These are phyloP conservation scores for Phoma sp. DNA, from an alignment of 2,329 filamentous ascomycete species.

Conservation along the genomic window DNA sequence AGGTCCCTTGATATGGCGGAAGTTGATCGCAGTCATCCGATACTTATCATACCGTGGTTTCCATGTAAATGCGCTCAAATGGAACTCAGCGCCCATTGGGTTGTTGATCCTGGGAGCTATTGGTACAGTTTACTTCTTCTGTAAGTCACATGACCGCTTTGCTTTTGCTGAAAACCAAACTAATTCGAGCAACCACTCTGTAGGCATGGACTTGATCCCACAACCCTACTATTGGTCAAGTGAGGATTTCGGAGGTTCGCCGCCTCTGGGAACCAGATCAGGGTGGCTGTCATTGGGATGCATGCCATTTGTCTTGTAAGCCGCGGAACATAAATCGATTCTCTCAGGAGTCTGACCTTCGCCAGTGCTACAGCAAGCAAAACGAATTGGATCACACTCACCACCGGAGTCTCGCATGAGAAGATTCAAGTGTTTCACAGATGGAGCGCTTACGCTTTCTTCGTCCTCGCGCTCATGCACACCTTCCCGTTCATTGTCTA, in stretches of 20 bases:
- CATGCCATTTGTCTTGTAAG: conserved; percentile 39
- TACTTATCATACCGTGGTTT: conserved; percentile 41
- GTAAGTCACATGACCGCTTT: not conserved
- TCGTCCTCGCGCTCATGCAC: conserved; percentile 63
- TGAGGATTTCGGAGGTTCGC: conserved; percentile 30
- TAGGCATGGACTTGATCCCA: conserved; percentile 31
- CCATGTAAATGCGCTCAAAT: conserved; percentile 26
- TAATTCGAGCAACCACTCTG: not conserved
- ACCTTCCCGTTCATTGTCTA: conserved; percentile 67
- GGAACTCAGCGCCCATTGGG: conserved; percentile 40
- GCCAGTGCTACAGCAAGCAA: conserved; percentile 59
- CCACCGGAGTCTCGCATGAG: conserved; percentile 66
- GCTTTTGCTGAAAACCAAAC: not conserved
- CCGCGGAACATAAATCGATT: not conserved
- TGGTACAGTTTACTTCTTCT: conserved; percentile 34
- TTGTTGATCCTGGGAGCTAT: conserved; percentile 31
- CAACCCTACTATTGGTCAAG: conserved; percentile 33
- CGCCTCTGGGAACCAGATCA: conserved; percentile 38
- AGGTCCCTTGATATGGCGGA: not conserved
- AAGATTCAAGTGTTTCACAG: conserved; percentile 56
- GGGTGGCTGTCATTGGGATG: conserved; percentile 42
- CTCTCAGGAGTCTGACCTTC: not conserved
- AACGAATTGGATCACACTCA: conserved; percentile 61
- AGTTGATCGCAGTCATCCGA: conserved; percentile 26
- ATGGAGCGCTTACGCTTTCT: conserved; percentile 56